These are phyloP conservation scores for Cucurbita ficifolia DNA, from an alignment of 306 rosid species.

Conservation along the genomic window DNA sequence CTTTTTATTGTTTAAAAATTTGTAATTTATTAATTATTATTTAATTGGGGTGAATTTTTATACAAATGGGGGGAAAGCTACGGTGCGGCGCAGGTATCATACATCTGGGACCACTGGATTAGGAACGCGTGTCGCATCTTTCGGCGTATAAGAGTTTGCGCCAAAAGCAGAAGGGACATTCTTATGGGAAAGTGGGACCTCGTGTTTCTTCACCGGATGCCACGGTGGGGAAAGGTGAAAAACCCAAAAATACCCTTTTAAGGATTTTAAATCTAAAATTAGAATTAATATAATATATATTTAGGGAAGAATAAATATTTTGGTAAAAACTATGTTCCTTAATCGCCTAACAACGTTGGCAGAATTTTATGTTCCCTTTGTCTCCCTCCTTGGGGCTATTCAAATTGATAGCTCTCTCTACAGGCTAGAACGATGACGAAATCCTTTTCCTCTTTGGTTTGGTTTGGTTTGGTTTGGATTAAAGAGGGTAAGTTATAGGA, in stretches of 20 bases:
- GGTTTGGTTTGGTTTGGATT: no score
- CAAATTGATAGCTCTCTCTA: background rate
- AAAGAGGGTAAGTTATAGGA: no score
- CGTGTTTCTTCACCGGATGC: background rate
- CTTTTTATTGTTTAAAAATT: no score
- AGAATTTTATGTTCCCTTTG: background rate
- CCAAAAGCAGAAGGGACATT: slow-evolving; percentile 3
- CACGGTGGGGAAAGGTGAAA: no score
- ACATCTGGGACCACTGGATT: background rate
- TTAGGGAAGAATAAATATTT: background rate
- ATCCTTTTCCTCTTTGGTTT: no score
- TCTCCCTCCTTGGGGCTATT: background rate
- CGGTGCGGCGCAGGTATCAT: background rate
- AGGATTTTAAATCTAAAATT: background rate
- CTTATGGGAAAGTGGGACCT: slow-evolving; percentile 2
- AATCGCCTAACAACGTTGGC: background rate
- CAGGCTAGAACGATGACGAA: no score
- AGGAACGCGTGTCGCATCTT: slow-evolving; percentile 4
- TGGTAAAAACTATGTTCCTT: background rate
- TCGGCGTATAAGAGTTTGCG: slow-evolving; percentile 16
- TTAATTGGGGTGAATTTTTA: no score
- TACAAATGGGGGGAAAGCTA: background rate
- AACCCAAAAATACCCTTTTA: no score
- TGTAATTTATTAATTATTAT: no score
- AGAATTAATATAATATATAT: background rate